phyloP scores from a whole-genome alignment of 495 filamentous ascomycete species.

The Cladorrhinum samala region DNA sequence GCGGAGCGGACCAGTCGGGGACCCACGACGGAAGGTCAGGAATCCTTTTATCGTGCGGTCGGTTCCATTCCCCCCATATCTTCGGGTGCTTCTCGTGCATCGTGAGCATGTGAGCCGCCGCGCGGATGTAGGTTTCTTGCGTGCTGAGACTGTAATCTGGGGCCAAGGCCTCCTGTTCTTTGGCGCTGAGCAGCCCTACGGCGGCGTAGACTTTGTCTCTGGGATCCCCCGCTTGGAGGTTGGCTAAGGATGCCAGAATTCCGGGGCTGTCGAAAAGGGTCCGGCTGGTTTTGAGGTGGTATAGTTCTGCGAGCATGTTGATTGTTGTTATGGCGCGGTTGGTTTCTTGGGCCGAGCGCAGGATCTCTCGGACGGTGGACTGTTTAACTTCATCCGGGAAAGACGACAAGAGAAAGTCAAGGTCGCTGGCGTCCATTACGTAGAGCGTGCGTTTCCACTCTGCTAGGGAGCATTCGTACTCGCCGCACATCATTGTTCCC shows the following conservation, averaged over 20 bases:
- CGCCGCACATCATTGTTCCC: not conserved
- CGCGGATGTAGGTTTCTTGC: not conserved
- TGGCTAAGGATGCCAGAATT: not conserved
- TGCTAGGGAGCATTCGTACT: not conserved
- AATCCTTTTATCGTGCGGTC: not conserved
- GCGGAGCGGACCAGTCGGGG: not conserved
- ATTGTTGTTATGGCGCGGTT: not conserved
- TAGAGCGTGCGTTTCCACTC: not conserved
- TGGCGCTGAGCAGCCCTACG: not conserved
- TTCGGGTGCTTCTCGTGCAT: not conserved
- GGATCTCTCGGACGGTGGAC: not conserved
- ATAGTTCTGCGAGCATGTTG: not conserved
- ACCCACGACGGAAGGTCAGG: not conserved
- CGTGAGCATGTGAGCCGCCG: not conserved
- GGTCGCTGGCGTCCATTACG: not conserved
- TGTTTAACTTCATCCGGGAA: not conserved
- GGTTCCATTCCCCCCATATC: not conserved
- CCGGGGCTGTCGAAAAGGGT: not conserved
- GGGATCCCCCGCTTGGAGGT: not conserved
- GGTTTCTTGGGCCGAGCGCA: not conserved
- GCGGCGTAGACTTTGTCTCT: not conserved
- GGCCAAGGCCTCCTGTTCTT: not conserved
- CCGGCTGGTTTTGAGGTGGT: not conserved
- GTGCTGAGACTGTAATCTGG: not conserved
- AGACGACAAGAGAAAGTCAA: not conserved